Evolutionary conservation across 345 rosid species (phyloP).

Genomic region (Trapa bicornis): DNA sequence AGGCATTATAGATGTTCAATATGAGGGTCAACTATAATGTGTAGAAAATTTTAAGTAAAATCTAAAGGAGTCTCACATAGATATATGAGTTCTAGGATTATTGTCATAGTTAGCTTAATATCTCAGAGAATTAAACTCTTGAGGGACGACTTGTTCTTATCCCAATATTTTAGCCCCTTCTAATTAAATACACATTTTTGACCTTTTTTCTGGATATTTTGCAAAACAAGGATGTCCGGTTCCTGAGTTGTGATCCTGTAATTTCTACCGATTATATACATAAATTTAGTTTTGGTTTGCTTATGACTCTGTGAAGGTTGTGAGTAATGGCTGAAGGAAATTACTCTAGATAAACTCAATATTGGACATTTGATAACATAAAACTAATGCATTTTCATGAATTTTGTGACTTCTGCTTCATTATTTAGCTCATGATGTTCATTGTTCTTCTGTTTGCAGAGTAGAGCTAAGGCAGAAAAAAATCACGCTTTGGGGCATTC

Average conservation of each 20-base stretch:
- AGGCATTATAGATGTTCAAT: background rate
- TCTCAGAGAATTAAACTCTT: background rate
- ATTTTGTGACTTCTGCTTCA: background rate
- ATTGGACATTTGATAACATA: background rate
- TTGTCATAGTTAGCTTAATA: background rate
- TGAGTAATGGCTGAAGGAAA: background rate
- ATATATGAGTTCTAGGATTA: background rate
- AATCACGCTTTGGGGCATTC: conserved; percentile 91
- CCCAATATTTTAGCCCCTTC: background rate
- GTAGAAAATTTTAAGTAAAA: background rate
- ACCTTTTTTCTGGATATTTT: background rate
- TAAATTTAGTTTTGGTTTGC: background rate
- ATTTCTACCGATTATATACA: background rate
- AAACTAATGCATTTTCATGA: background rate
- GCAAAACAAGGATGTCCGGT: background rate
- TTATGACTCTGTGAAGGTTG: background rate
- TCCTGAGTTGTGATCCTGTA: background rate
- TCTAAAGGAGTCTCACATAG: background rate
- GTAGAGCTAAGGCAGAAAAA: conserved; percentile 92
- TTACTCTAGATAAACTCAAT: background rate
- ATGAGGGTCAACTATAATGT: background rate
- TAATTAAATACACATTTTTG: background rate
- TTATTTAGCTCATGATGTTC: background rate
- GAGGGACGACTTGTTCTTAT: background rate
- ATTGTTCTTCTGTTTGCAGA: conserved; percentile 32